Base-by-base conservation (phyloP, 2,329 filamentous ascomycete genomes). In the Penicillium brasilianum region DNA sequence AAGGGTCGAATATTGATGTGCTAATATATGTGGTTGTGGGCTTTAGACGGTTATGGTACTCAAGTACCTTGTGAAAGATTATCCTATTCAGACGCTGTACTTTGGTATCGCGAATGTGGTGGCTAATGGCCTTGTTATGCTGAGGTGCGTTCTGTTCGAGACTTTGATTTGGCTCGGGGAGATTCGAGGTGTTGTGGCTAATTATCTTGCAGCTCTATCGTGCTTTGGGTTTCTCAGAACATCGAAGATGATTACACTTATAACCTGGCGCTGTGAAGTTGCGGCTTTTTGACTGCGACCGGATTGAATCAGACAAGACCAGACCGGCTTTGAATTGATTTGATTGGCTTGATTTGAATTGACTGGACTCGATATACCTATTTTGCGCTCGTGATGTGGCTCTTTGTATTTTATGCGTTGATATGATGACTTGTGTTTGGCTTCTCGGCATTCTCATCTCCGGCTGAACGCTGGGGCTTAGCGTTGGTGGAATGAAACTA, bases 171-270 rank as follows among this genome's bases (percentile, higher is more conserved):
- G 5, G 1, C 18, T 22, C 25, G 5, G 32, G 32, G 11, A 9
- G 32, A 5, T 34, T 34, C 9, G 39, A 11, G 36, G 14, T 4
- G 18, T 18, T 9, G 30, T 48, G 30, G 30, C 58, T 63, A 52
- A 64, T 64, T 2, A 59, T 52, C 11, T 61, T 41, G 18, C 67
- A 89, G 87, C 71, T 86, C 86, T 28, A 81, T 86, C 52, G 85
- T 89, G 39, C 82, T 90, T 36, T 90, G 88, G 88, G 82, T 90
- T 30, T 87, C 86, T 55, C 88, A 90, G 80, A 90, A 90, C 70
- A 89, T 90, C 78, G 88, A 90, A 74, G 88, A 90, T 69, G 88
- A 90, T 70, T 90, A 90, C 74, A 89, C 87, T 32, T 90, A 90
- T 76, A 89, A 87, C 69, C 77, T 90, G 63, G 85, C 87, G 53